Evolutionary conservation across 805 yeast species (phyloP).

Genomic region (Yamadazyma nakazawae): DNA sequence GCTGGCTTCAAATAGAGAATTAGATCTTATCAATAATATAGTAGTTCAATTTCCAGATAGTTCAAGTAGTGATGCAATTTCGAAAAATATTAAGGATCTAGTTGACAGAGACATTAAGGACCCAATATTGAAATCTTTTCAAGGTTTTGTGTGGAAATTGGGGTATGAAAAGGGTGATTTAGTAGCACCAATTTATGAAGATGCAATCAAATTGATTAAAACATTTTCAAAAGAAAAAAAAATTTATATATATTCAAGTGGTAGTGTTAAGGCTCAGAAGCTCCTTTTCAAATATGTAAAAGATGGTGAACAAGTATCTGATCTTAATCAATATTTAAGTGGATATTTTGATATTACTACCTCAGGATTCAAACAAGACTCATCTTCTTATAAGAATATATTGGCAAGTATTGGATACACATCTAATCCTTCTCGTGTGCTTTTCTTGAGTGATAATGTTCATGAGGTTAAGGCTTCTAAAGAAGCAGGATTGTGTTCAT

Average conservation of each 20-base stretch:
- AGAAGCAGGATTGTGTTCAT: conserved; percentile 56
- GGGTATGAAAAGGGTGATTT: conserved; percentile 80
- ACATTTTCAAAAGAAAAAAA: conserved; percentile 31
- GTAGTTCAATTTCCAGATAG: conserved; percentile 47
- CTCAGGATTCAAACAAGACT: conserved; percentile 67
- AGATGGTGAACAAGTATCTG: conserved; percentile 30
- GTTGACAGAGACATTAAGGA: conserved; percentile 74
- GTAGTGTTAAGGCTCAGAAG: conserved; percentile 84
- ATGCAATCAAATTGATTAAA: conserved; percentile 60
- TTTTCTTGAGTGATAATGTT: conserved; percentile 80
- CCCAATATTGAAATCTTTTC: conserved; percentile 69
- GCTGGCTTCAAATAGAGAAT: conserved; percentile 13
- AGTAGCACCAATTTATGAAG: conserved; percentile 71
- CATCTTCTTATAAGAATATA: conserved; percentile 58
- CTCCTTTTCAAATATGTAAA: conserved; percentile 66
- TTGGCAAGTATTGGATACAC: conserved; percentile 36
- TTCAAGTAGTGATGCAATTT: conserved; percentile 28
- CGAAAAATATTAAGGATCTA: conserved; percentile 50
- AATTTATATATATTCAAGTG: conserved; percentile 82
- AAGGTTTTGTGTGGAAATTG: conserved; percentile 76
- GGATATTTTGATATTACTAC: conserved; percentile 87
- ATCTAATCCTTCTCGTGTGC: conserved; percentile 30
- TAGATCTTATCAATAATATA: conserved; percentile 21
- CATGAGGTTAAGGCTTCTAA: conserved; percentile 74
- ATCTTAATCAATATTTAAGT: conserved; percentile 50